Evolutionary conservation across 2,329 filamentous ascomycete species (phyloP).

Genomic region (Aspergillus fructus): DNA sequence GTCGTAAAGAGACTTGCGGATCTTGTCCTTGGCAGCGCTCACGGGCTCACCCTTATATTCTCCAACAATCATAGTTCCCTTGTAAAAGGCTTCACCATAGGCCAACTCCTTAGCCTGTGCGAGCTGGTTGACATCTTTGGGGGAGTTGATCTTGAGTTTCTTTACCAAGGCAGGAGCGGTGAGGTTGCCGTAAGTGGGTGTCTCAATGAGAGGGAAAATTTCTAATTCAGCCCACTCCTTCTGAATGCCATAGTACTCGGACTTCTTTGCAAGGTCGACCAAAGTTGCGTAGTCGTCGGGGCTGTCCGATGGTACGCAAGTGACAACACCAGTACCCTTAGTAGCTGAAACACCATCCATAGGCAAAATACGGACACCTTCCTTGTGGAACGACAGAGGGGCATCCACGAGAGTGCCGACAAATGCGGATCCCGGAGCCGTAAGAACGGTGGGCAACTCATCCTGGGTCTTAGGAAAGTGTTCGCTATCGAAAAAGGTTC

Average conservation of each 20-base stretch:
- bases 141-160: constrained; percentile 92
- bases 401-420: constrained; percentile 88
- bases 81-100: constrained; percentile 97
- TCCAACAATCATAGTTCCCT: constrained; percentile 83
- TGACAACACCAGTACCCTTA: constrained; percentile 96
- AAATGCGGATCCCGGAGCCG: constrained; percentile 74
- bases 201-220: constrained; percentile 84
- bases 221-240: constrained; percentile 95
- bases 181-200: constrained; percentile 81
- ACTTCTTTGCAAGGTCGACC: constrained; percentile 86
- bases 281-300: constrained; percentile 93
- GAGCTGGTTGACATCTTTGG: constrained; percentile 88
- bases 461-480: constrained; percentile 62
- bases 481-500: constrained; percentile 64
- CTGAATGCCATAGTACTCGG: constrained; percentile 92
- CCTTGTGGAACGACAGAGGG: constrained; percentile 79
- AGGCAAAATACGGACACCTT: constrained; percentile 83
- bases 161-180: constrained; percentile 82
- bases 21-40: constrained; percentile 80
- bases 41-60: constrained; percentile 87
- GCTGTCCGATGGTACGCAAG: constrained; percentile 91
- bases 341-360: constrained; percentile 92
- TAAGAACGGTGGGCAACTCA: constrained; percentile 69
- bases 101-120: constrained; percentile 93
- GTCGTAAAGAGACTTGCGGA: constrained; percentile 74